Evolutionary conservation across 345 rosid species (phyloP).

Genomic region (Citropsis articulata): DNA sequence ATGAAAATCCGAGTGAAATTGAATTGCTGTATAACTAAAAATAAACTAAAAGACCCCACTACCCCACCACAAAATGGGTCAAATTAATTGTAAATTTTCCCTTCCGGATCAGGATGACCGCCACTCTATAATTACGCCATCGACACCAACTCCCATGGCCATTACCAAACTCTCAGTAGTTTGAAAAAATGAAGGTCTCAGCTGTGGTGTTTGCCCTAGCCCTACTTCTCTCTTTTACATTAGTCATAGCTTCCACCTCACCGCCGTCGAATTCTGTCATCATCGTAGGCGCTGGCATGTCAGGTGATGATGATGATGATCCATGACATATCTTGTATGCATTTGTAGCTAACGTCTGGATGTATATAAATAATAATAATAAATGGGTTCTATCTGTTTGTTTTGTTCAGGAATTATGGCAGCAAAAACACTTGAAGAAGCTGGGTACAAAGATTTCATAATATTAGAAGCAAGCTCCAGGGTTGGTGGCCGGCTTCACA

Average conservation of each 20-base stretch:
- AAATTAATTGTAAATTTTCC: background rate
- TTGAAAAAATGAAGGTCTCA: background rate
- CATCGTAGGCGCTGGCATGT: conserved; percentile 36
- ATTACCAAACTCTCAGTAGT: background rate
- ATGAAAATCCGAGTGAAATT: too few species aligned
- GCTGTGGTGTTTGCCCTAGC: background rate
- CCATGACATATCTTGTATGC: too few species aligned
- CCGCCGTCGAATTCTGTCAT: conserved; percentile 13
- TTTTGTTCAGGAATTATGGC: conserved; percentile 29
- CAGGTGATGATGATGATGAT: conserved; percentile 13
- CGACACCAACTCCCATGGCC: background rate
- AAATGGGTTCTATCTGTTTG: background rate
- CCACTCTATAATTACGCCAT: background rate
- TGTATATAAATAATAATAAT: too few species aligned
- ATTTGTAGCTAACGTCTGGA: too few species aligned
- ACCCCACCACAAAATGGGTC: background rate
- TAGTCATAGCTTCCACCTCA: background rate
- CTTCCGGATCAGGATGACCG: background rate
- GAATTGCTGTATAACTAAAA: too few species aligned
- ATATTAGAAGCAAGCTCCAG: conserved; percentile 30
- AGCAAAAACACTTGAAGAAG: conserved; percentile 30
- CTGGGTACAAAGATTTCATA: conserved; percentile 24
- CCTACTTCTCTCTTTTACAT: background rate
- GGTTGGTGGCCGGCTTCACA: conserved; percentile 24
- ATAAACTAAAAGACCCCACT: background rate